Evolutionary conservation across 1,284 basidiomycete genomes (phyloP).

Genomic region (Ceratobasidium sp.): DNA sequence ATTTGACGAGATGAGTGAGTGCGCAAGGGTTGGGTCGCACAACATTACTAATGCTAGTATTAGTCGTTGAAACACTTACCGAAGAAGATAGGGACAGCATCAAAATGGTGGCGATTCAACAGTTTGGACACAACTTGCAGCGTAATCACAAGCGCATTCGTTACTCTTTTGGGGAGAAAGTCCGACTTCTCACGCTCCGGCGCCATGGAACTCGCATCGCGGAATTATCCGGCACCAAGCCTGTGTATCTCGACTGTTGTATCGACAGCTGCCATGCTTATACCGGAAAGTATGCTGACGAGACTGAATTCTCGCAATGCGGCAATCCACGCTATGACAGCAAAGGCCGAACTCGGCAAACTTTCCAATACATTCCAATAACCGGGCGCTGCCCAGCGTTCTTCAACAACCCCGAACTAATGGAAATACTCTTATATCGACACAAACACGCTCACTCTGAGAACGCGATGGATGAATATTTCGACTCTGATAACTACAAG

Average conservation of each 20-base stretch:
- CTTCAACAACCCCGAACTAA: constrained; percentile 48
- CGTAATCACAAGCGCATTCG: constrained; percentile 34
- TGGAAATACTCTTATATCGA: constrained; percentile 52
- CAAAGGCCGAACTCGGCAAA: constrained; percentile 29
- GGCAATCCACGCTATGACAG: constrained; percentile 32
- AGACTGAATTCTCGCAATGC: constrained; percentile 46
- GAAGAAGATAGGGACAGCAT: constrained; percentile 28
- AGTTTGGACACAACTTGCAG: constrained; percentile 31
- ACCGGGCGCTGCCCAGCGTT: constrained; percentile 35
- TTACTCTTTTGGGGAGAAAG: constrained; percentile 14
- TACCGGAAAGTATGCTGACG: constrained; percentile 35
- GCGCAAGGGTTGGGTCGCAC: too few species aligned
- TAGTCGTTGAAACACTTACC: constrained; percentile 24
- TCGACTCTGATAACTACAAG: constrained; percentile 46
- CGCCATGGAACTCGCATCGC: constrained; percentile 25
- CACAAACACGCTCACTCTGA: constrained; percentile 44
- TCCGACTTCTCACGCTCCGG: constrained; percentile 11
- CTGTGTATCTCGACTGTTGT: constrained; percentile 45
- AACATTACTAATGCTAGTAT: not conserved
- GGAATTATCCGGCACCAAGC: constrained; percentile 41
- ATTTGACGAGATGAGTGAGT: constrained; percentile 18
- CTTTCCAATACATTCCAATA: constrained; percentile 49
- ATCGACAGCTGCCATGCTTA: constrained; percentile 49
- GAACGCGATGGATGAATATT: constrained; percentile 51
- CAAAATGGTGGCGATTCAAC: constrained; percentile 39